Evolutionary conservation across 371 early-diverging fungal genomes (phyloP), one percentile per base, ranked within the genome.

Genomic region (Rhizopus sp.): DNA sequence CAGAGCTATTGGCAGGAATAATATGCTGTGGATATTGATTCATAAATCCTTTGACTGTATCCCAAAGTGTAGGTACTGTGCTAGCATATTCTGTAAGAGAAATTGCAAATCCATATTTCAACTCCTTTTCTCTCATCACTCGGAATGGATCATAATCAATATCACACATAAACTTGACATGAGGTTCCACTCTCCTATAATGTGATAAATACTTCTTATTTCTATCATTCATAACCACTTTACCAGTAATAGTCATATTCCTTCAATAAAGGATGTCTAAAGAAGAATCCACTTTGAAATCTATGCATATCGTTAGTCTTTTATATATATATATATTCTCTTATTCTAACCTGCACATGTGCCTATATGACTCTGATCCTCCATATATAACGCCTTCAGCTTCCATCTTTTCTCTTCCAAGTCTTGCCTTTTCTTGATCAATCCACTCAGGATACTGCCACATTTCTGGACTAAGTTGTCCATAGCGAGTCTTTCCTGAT

Each of bases 101-200:
- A 37, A 96, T 93, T 3, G 88, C 90, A 72, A 83, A 91, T 3
- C 82, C 92, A 66, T 98, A 99, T 59, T 87, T 84, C 57, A 92
- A 82, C 30, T 87, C 84, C 53, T 86, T 87, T 46, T 87, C 75
- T 51, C 79, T 71, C 92, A 95, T 92, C 60, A 81, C 89, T 60
- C 70, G 59, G 75, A 99, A 98, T 4, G 95, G 95, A 68, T 99
- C 99, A 68, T 91, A 88, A 56, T 89, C 88, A 29, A 98, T 77
- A 49, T 95, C 88, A 65, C 98, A 99, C 46, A 77, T 85, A 57
- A 93, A 95, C 41, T 88, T 77, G 12, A 96, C 96, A 29, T 86
- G 90, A 3, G 99, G 99, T 64, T 99, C 99, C 1, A 99, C 86
- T 16, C 99, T 77, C 96, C 95, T 94, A 89, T 62, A 89, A 83